phyloP scores from a whole-genome alignment of 192 early-diverging fungal genomes.

The Gonapodya sp. region DNA sequence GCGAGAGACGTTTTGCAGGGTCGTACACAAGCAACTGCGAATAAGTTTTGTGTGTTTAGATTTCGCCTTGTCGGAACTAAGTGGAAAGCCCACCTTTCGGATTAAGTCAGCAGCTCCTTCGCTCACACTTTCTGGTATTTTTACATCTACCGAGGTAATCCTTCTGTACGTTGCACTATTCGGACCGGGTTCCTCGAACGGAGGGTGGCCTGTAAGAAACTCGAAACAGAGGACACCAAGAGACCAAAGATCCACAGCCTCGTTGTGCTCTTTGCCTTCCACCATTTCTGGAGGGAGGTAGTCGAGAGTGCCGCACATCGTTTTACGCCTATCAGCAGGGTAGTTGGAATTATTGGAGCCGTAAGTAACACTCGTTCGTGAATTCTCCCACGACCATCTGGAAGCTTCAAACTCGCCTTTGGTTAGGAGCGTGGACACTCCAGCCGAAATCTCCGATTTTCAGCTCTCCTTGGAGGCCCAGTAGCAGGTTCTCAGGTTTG shows the following conservation, averaged over 20 bases:
- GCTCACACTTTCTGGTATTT: conserved; percentile 69
- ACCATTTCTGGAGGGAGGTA: conserved; percentile 97
- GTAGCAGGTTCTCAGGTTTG: conserved; percentile 89
- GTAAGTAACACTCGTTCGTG: not conserved
- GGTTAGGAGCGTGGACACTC: conserved; percentile 77
- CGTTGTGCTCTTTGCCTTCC: conserved; percentile 67
- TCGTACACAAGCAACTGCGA: conserved; percentile 62
- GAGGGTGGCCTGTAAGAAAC: conserved; percentile 84
- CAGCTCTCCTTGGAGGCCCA: conserved; percentile 77
- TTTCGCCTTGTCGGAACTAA: not conserved
- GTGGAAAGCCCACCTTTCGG: conserved; percentile 37
- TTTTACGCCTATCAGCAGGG: conserved; percentile 49
- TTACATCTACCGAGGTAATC: conserved; percentile 75
- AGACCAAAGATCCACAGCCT: conserved; percentile 83
- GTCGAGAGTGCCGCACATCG: conserved; percentile 90
- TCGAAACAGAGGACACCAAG: conserved; percentile 89
- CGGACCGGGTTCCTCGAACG: conserved; percentile 68
- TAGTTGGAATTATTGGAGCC: not conserved
- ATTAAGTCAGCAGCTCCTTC: conserved; percentile 79
- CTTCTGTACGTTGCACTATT: conserved; percentile 65
- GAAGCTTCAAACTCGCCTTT: conserved; percentile 27
- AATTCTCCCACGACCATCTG: too few relatives aligned
- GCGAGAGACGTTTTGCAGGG: conserved; percentile 55
- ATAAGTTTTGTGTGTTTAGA: not conserved
- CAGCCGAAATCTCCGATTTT: conserved; percentile 98